These are phyloP conservation scores for Quercus rubra DNA, from an alignment of 306 rosid species.

Conservation along the genomic window DNA sequence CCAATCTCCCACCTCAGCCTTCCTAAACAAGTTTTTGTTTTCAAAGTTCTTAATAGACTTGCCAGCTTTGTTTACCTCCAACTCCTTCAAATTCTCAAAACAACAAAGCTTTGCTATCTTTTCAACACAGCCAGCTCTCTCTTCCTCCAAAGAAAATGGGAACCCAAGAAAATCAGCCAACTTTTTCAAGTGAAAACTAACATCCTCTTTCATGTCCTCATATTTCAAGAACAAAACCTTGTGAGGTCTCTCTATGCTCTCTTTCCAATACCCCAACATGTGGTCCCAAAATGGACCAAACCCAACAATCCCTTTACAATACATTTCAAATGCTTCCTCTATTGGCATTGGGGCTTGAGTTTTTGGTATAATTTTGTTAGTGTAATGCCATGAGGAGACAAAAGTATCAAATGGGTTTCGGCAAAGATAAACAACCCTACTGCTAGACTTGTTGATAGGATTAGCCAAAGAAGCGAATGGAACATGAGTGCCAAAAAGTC, in stretches of 20 bases:
- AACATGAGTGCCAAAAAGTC: constrained; percentile 54
- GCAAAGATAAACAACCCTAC: constrained; percentile 41
- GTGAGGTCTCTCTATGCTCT: constrained; percentile 39
- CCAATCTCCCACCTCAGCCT: constrained; percentile 62
- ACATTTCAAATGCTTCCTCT: constrained; percentile 49
- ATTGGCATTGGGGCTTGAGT: constrained; percentile 1
- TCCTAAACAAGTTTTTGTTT: constrained; percentile 44
- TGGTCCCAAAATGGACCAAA: constrained; percentile 55
- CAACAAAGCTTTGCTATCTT: constrained; percentile 39
- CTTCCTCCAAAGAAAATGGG: constrained; percentile 45
- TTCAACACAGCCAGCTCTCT: constrained; percentile 33
- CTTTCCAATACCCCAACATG: constrained; percentile 56
- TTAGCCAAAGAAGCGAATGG: constrained; percentile 37
- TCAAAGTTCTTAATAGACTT: constrained; percentile 25
- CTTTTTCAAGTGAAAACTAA: constrained; percentile 21
- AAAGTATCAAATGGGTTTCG: constrained; percentile 58
- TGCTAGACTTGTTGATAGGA: constrained; percentile 33
- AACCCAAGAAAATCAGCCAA: constrained; percentile 38
- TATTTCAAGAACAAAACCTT: constrained; percentile 53
- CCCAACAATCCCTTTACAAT: constrained; percentile 36
- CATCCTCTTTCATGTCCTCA: constrained; percentile 45
- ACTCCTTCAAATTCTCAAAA: constrained; percentile 42
- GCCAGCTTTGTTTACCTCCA: constrained; percentile 43
- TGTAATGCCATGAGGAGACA: constrained; percentile 40
- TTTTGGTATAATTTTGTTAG: constrained; percentile 12